Conservation (phyloP, 73 alveolate genomes). For the Uronychia setigera region DNA sequence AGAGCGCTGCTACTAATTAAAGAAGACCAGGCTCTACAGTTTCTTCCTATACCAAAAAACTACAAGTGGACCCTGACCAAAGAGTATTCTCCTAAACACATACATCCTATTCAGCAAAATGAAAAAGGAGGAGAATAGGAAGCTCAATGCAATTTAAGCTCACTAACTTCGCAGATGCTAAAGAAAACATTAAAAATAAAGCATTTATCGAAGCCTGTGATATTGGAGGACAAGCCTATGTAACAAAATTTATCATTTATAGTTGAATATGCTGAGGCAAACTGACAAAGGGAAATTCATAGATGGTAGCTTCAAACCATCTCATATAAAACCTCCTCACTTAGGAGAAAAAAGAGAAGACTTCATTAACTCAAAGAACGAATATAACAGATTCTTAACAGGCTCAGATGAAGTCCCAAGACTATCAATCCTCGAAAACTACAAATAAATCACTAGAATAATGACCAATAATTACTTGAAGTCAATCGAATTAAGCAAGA, state of each 20-base stretch:
- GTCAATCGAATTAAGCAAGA: not conserved
- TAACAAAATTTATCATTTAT: too few relatives aligned
- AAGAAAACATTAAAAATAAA: not conserved
- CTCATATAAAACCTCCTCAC: not conserved
- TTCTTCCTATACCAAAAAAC: not conserved
- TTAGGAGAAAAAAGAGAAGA: not conserved
- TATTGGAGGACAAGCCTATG: not conserved
- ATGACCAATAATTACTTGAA: conserved; percentile 4
- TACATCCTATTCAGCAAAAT: not conserved
- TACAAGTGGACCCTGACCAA: not conserved
- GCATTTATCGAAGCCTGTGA: not conserved
- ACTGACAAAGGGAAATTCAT: not conserved
- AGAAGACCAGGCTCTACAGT: not conserved
- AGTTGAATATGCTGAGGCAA: not conserved
- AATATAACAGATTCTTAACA: not conserved
- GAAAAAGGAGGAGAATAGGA: not conserved
- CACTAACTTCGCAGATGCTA: not conserved
- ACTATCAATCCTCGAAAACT: not conserved
- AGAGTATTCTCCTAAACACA: not conserved
- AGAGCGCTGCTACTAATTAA: not conserved
- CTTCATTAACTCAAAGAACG: not conserved
- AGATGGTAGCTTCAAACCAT: not conserved
- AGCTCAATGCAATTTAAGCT: not conserved
- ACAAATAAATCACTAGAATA: not conserved
- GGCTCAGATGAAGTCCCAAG: not conserved